Conservation (phyloP, 352 stramenopile species). For the Globisporangium nodosum region DNA sequence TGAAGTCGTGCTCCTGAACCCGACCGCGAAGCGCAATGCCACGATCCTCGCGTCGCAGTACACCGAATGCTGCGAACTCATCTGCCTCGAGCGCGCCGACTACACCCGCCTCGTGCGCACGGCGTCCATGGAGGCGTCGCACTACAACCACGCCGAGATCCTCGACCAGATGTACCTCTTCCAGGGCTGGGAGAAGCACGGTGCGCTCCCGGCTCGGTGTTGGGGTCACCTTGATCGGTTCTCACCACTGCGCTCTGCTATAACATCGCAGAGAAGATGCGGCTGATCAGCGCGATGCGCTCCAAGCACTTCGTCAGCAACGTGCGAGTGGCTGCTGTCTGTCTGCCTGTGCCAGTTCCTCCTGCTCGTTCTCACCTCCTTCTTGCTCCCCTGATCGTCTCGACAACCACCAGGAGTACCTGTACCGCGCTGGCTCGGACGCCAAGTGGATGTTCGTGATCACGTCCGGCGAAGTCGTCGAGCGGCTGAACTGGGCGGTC, state of each 20-base stretch:
- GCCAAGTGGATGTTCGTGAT: constrained; percentile 76
- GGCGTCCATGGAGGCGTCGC: constrained; percentile 72
- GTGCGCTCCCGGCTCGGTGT: constrained; percentile 13
- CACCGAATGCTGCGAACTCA: constrained; percentile 53
- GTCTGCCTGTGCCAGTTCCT: not conserved
- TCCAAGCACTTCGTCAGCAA: constrained; percentile 62
- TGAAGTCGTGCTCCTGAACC: constrained; percentile 69
- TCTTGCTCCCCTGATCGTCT: not conserved
- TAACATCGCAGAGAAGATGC: constrained; percentile 55
- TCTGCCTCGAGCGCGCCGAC: constrained; percentile 65
- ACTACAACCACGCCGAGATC: constrained; percentile 73
- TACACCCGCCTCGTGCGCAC: constrained; percentile 69
- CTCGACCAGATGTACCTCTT: constrained; percentile 75
- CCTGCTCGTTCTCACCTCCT: not conserved
- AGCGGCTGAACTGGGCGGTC: constrained; percentile 48
- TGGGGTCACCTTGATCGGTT: not conserved
- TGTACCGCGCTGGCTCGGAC: constrained; percentile 56
- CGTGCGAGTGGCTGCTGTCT: constrained; percentile 16
- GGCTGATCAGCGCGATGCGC: constrained; percentile 56
- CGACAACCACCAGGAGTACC: constrained; percentile 38
- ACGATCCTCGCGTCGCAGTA: constrained; percentile 67
- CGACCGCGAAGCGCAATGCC: constrained; percentile 54
- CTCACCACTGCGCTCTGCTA: too few relatives aligned
- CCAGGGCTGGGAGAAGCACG: constrained; percentile 61
- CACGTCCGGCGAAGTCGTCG: constrained; percentile 57